Percentiles rank a stretch among this genome's conserved stretches.
Evolutionary conservation across 371 early-diverging fungal genomes (phyloP).

Genomic region (Mucor lusitanicus): DNA sequence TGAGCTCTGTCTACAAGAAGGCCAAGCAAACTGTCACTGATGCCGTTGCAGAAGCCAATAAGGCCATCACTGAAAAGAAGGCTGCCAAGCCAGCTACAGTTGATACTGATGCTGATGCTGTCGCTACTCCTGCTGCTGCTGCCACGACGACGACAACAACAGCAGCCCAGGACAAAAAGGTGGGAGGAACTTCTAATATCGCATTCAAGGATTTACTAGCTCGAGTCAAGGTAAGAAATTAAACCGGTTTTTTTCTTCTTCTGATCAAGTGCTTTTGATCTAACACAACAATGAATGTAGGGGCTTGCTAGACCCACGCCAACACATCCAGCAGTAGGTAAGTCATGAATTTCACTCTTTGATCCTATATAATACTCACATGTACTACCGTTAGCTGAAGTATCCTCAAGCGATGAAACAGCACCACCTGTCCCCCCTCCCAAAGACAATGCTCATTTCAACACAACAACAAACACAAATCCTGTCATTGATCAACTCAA

Average conservation of each 20-base stretch:
- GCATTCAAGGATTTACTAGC: slow-evolving; percentile 1
- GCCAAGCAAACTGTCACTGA: slow-evolving; percentile 10
- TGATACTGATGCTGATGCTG: background rate
- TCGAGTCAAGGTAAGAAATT: slow-evolving; percentile 8
- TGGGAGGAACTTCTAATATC: background rate
- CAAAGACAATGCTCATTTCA: background rate
- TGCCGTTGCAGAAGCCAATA: slow-evolving; percentile 5
- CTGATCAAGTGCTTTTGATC: background rate
- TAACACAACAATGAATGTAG: background rate
- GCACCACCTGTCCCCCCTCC: slow-evolving; percentile 11
- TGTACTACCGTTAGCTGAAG: no score
- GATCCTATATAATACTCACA: no score
- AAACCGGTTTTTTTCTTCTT: background rate
- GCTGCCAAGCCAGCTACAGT: background rate
- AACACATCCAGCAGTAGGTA: background rate
- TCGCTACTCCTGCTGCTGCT: background rate
- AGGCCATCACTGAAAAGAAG: slow-evolving; percentile 6
- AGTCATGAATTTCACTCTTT: background rate
- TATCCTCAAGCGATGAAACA: background rate
- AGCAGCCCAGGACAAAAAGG: background rate
- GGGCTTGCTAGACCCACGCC: background rate
- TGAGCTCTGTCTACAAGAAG: slow-evolving; percentile 4
- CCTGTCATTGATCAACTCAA: slow-evolving; percentile 10
- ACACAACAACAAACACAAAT: background rate
- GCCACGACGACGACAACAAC: background rate